Base-by-base conservation (phyloP, 2,329 filamentous ascomycete genomes). In the Coniochaeta sp. region DNA sequence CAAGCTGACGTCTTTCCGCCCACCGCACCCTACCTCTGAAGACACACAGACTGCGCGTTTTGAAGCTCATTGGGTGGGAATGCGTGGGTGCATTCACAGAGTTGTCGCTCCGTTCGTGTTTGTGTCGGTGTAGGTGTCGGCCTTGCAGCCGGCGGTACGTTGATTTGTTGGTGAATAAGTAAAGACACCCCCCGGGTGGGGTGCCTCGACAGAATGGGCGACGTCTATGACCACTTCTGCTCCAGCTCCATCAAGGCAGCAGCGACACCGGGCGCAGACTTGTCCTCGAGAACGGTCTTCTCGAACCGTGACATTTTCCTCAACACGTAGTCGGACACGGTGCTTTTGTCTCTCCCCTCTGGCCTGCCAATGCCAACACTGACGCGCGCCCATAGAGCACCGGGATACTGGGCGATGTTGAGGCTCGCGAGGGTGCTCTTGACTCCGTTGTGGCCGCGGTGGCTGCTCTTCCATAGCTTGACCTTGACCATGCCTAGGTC, bases 281-380 rank as follows among this genome's bases (percentile, higher is more conserved):
- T 67, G 4, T 70, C 70, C 28, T 79, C 75, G 40, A 89, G 66
- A 13, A 71, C 65, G 18, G 65, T 63, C 62, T 72, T 72, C 62
- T 88, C 77, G 10, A 65, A 60, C 7, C 60, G 56, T 9, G 74
- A 77, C 74, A 94, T 83, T 60, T 82, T 81, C 52, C 76, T 76
- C 58, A 97, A 70, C 40, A 97, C 91, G 71, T 92, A 95, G 22
- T 81, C 73, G 40, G 85, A 81, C 9, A 97, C 91, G 2, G 80
- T 81, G 33, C 73, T 70, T 20, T 75, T 72, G 48, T 89, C 84
- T 56, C 91, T 77, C 56, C 78, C 85, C 45, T 71, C 73, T 0
- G 92, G 92, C 45, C 94, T 74, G n/a, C 89, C 91, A 70, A 97
- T 96, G 0, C 94, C 94, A 12, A 97, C 72, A 0, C 87, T 85